Percentiles rank a stretch among this genome's conserved stretches.
phyloP scores from a whole-genome alignment of 164 flowering plant genomes.

The Berberis vulgaris region DNA sequence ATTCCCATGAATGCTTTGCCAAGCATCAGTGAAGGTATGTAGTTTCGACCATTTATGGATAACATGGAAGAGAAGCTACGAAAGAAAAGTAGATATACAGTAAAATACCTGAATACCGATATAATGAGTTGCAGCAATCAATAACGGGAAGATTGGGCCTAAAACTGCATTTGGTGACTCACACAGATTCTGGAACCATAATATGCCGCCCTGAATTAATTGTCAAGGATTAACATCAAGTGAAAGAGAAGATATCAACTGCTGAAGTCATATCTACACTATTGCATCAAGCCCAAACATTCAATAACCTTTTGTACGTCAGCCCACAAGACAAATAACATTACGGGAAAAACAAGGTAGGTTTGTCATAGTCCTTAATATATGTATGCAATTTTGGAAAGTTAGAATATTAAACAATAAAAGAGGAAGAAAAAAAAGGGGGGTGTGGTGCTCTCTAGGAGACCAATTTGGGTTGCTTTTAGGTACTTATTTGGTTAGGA shows the following conservation, averaged over 20 bases:
- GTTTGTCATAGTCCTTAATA: no score
- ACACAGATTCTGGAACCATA: slow-evolving; percentile 82
- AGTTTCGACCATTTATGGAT: background rate
- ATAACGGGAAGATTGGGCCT: slow-evolving; percentile 58
- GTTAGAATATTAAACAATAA: background rate
- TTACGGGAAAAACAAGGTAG: no score
- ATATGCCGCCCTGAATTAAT: slow-evolving; percentile 61
- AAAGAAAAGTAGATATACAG: background rate
- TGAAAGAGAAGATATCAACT: background rate
- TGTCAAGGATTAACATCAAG: background rate
- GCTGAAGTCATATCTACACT: no score
- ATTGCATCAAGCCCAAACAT: no score
- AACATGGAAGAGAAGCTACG: background rate
- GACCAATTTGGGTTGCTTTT: background rate
- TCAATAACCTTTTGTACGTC: no score
- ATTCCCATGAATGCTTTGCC: background rate
- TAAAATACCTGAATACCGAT: slow-evolving; percentile 64
- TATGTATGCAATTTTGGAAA: no score
- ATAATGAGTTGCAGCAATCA: slow-evolving; percentile 63
- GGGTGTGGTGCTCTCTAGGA: background rate
- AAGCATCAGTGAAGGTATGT: background rate
- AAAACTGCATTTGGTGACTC: slow-evolving; percentile 52
- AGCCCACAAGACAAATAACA: no score
- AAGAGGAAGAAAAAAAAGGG: background rate
- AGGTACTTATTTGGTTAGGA: no score